A percentile compares a stretch with the other conserved stretches of the same genome.
These are phyloP conservation scores for Ophiostoma australiae DNA, from an alignment of 2,329 filamentous ascomycete species.

Conservation along the genomic window DNA sequence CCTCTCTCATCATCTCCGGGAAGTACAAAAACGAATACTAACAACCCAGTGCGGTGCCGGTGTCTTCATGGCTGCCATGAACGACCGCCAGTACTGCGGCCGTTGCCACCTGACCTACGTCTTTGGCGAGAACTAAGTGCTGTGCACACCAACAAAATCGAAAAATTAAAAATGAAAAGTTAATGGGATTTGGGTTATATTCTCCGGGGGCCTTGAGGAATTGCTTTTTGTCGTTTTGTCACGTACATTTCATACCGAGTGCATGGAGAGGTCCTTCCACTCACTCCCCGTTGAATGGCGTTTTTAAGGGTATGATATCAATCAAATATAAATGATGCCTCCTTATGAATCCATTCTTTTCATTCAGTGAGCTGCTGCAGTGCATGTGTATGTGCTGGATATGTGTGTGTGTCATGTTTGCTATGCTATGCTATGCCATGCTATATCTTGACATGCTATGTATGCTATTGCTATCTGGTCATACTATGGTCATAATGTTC, in stretches of 20 bases:
- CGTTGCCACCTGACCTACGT: constrained; percentile 69
- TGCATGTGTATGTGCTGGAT: background rate
- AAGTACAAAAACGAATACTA: background rate
- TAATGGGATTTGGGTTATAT: constrained; percentile 27
- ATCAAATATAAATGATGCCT: constrained; percentile 18
- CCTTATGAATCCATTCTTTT: constrained; percentile 14
- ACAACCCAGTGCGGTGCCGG: constrained; percentile 81
- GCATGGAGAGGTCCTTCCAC: constrained; percentile 25
- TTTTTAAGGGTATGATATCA: constrained; percentile 18
- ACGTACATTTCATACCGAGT: constrained; percentile 18
- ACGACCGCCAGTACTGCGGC: constrained; percentile 97
- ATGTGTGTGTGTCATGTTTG: background rate
- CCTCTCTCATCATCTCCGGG: too few relatives aligned
- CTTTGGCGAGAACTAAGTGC: constrained; percentile 59
- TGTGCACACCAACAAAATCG: constrained; percentile 16
- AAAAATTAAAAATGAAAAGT: background rate
- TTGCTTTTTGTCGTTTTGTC: constrained; percentile 27
- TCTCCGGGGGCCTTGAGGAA: constrained; percentile 24
- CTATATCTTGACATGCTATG: background rate
- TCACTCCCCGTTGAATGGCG: constrained; percentile 22
- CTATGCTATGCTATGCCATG: too few relatives aligned
- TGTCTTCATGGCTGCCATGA: constrained; percentile 99
- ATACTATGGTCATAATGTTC: constrained; percentile 1
- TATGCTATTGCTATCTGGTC: background rate
- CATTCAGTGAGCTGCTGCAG: background rate